A percentile compares a stretch with the other conserved stretches of the same genome.
Evolutionary conservation across 352 stramenopile species (phyloP).

Genomic region (Phytophthora sansomeana): DNA sequence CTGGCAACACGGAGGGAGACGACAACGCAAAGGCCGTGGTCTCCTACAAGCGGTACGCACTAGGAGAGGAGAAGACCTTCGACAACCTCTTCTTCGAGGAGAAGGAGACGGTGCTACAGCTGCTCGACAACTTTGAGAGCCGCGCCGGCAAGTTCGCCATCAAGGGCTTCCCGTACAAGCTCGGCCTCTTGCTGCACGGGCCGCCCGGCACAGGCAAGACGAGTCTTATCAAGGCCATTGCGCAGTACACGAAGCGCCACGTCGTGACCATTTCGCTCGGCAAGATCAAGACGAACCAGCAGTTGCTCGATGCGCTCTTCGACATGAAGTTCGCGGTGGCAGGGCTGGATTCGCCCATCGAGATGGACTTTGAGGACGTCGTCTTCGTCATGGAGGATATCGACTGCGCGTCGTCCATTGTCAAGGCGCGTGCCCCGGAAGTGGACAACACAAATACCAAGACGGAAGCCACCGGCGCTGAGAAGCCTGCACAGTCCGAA

Average conservation of each 20-base stretch:
- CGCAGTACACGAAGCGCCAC: slow-evolving; percentile 69
- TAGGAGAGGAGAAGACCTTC: slow-evolving; percentile 90
- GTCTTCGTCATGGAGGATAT: slow-evolving; percentile 93
- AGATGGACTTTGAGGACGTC: slow-evolving; percentile 79
- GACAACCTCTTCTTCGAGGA: slow-evolving; percentile 88
- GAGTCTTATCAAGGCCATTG: slow-evolving; percentile 85
- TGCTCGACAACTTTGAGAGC: slow-evolving; percentile 76
- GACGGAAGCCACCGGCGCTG: neutral
- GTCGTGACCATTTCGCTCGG: slow-evolving; percentile 69
- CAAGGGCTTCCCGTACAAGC: slow-evolving; percentile 89
- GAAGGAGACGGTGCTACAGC: slow-evolving; percentile 70
- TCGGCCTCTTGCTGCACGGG: slow-evolving; percentile 82
- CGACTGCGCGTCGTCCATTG: slow-evolving; percentile 79
- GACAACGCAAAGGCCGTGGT: slow-evolving; percentile 19
- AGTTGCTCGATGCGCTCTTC: slow-evolving; percentile 85
- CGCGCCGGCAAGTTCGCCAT: slow-evolving; percentile 85
- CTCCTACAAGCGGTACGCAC: slow-evolving; percentile 73
- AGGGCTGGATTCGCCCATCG: slow-evolving; percentile 64
- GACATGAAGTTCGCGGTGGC: slow-evolving; percentile 65
- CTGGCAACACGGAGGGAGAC: slow-evolving; percentile 10
- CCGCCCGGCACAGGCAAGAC: slow-evolving; percentile 90
- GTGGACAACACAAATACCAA: slow-evolving; percentile 51
- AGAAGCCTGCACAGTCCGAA: slow-evolving; percentile 18
- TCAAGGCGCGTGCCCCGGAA: slow-evolving; percentile 54
- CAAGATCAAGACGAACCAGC: slow-evolving; percentile 84